These are phyloP conservation scores for Saturnispora kantuleensis DNA, from an alignment of 805 yeast species.

Conservation along the genomic window DNA sequence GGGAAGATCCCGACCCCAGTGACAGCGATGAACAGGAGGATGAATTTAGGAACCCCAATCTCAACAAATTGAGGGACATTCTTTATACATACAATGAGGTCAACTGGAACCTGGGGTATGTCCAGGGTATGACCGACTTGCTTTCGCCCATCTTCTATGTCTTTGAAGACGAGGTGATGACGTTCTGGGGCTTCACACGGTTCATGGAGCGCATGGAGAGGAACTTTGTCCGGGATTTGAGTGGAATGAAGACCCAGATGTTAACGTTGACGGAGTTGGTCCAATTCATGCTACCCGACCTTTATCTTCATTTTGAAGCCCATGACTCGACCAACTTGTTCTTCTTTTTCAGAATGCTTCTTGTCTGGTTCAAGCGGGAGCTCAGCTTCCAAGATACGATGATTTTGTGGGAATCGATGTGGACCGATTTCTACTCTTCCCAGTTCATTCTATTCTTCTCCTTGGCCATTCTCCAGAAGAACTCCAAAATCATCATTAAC, in stretches of 20 bases:
- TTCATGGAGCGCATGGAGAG: conserved; percentile 95
- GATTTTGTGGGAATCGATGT: conserved; percentile 83
- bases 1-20: conserved; percentile 25
- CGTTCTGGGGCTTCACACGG: conserved; percentile 82
- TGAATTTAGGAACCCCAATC: conserved; percentile 65
- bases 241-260: conserved; percentile 90
- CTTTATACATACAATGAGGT: conserved; percentile 78
- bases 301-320: conserved; percentile 72
- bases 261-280: conserved; percentile 70
- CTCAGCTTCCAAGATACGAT: conserved; percentile 69
- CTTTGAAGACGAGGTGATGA: conserved; percentile 57
- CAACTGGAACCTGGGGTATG: conserved; percentile 81
- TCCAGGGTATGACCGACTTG: conserved; percentile 96
- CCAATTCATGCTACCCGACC: conserved; percentile 81
- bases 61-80: conserved; percentile 63
- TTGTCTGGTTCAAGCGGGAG: conserved; percentile 94
- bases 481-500: conserved; percentile 66
- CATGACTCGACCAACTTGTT: conserved; percentile 87
- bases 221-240: conserved; percentile 82
- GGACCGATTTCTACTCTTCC: conserved; percentile 79
- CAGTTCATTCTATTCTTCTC: conserved; percentile 87
- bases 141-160: conserved; percentile 72
- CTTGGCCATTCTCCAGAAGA: conserved; percentile 79
- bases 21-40: conserved; percentile 42
- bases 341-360: conserved; percentile 88